Conservation (phyloP, 192 early-diverging fungal species). For the Phlyctochytrium bullatum region DNA sequence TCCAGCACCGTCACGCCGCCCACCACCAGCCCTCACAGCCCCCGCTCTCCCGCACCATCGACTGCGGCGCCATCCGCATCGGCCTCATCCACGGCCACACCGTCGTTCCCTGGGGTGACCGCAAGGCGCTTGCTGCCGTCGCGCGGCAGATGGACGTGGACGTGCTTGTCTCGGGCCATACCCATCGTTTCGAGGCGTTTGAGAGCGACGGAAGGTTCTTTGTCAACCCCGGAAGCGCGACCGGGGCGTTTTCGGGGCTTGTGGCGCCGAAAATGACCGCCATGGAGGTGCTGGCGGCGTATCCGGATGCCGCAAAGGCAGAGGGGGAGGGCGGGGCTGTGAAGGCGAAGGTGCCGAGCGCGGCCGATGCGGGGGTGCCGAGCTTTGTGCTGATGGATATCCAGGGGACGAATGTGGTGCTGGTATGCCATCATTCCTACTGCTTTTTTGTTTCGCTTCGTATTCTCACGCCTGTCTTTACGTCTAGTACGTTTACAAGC, state of each 20-base stretch:
- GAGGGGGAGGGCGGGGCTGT: conserved; percentile 10
- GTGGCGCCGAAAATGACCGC: conserved; percentile 4
- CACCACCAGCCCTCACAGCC: too few relatives aligned
- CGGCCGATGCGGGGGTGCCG: conserved; percentile 58
- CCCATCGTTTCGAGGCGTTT: conserved; percentile 88
- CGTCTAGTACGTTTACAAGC: conserved; percentile 81
- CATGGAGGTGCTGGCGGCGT: not conserved
- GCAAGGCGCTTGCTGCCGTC: conserved; percentile 41
- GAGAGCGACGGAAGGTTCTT: conserved; percentile 91
- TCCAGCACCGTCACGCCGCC: too few relatives aligned
- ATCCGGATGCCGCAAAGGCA: not conserved
- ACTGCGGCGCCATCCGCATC: conserved; percentile 39
- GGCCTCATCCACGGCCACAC: conserved; percentile 86
- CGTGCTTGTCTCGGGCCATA: conserved; percentile 82
- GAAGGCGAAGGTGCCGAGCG: conserved; percentile 23
- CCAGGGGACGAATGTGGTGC: conserved; percentile 66
- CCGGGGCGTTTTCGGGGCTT: conserved; percentile 67
- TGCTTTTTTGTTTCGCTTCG: not conserved
- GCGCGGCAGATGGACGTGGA: conserved; percentile 92
- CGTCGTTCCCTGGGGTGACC: conserved; percentile 67
- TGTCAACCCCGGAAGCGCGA: conserved; percentile 94
- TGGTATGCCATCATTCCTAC: conserved; percentile 26
- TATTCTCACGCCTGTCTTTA: not conserved
- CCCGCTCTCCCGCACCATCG: conserved; percentile 49
- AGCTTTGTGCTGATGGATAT: conserved; percentile 98